Evolutionary conservation across 495 filamentous ascomycete species (phyloP).

Genomic region (Neurospora sp.): DNA sequence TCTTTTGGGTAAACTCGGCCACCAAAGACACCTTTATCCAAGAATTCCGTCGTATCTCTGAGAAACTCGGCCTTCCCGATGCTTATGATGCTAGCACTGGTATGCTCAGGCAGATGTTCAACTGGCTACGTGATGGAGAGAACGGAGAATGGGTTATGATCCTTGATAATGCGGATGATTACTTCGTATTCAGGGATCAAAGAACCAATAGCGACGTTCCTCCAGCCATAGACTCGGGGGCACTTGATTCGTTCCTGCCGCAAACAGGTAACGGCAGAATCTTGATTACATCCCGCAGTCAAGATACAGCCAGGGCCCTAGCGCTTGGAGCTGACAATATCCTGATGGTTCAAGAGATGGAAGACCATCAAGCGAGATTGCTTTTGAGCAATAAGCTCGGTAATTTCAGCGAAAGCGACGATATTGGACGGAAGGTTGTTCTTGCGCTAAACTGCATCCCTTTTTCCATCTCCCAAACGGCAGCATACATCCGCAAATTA

Average conservation of each 20-base stretch:
- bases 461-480: constrained; percentile 37
- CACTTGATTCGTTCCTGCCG: neutral
- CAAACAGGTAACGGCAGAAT: neutral
- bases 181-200: constrained; percentile 11
- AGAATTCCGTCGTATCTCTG: constrained; percentile 22
- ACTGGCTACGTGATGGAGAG: constrained; percentile 7
- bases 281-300: neutral
- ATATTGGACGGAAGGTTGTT: constrained; percentile 12
- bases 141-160: constrained; percentile 31
- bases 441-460: constrained; percentile 31
- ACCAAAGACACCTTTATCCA: constrained; percentile 27
- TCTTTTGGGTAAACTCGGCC: constrained; percentile 43
- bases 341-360: neutral
- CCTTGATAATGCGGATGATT: constrained; percentile 32
- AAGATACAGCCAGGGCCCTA: neutral
- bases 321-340: neutral
- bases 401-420: neutral
- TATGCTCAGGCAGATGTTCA: neutral
- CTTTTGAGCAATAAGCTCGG: neutral
- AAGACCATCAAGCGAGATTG: neutral
- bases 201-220: neutral
- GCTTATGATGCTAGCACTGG: neutral
- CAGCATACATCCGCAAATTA: constrained; percentile 25
- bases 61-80: neutral
- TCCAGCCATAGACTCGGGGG: neutral